A percentile compares a stretch with the other conserved stretches of the same genome.
phyloP scores from a whole-genome alignment of 2,329 filamentous ascomycete species.

The Alternaria burnsii region DNA sequence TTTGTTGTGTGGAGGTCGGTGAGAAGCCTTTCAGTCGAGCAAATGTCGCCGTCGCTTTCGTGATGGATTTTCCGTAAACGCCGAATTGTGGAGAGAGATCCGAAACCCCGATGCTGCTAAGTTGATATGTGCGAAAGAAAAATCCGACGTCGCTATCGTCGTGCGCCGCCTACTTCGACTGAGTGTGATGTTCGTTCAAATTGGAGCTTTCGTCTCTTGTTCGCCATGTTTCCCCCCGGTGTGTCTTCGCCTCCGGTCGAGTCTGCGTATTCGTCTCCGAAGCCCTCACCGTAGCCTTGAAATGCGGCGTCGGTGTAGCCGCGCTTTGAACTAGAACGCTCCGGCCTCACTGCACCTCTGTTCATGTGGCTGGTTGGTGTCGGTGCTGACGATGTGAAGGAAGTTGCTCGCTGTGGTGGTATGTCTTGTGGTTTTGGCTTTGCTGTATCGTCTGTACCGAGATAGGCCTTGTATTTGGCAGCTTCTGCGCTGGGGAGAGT shows the following conservation, averaged over 20 bases:
- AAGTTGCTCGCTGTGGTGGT: conserved; percentile 31
- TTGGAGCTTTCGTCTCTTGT: conserved; percentile 47
- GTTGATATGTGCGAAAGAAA: conserved; percentile 18
- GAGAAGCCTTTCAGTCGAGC: conserved; percentile 3
- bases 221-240: conserved; percentile 34
- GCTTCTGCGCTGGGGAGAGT: conserved; percentile 53
- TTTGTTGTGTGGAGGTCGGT: conserved; percentile 7
- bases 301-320: conserved; percentile 78
- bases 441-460: conserved; percentile 55
- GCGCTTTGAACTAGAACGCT: conserved; percentile 75
- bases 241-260: conserved; percentile 77
- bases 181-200: conserved; percentile 47
- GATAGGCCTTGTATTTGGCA: conserved; percentile 53
- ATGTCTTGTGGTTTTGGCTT: conserved; percentile 41
- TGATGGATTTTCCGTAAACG: conserved; percentile 18
- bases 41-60: conserved; percentile 12
- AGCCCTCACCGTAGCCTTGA: conserved; percentile 78
- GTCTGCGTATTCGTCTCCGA: conserved; percentile 72
- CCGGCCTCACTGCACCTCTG: conserved; percentile 64
- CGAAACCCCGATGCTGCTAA: conserved; percentile 21
- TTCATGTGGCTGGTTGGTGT: conserved; percentile 48
- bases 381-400: conserved; percentile 31
- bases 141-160: conserved; percentile 36
- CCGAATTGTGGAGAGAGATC: conserved; percentile 13
- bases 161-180: conserved; percentile 48